Evolutionary conservation across 257 asterid species (phyloP).

Genomic region (Gentiana macrophylla): DNA sequence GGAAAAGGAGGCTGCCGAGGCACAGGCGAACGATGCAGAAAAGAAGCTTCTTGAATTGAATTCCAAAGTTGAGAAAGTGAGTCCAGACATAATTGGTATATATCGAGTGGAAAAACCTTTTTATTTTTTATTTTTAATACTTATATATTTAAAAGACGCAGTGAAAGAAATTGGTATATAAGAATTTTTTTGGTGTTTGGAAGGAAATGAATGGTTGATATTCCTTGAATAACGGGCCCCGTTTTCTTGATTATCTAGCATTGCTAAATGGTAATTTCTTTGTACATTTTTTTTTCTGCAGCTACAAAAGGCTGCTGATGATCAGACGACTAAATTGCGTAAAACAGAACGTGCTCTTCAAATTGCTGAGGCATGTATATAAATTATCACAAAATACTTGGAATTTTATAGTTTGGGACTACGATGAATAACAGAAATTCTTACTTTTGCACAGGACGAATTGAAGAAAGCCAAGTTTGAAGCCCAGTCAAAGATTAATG

Average conservation of each 20-base stretch:
- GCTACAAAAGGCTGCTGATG: slow-evolving; percentile 53
- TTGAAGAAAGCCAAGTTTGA: slow-evolving; percentile 69
- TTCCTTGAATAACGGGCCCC: no score
- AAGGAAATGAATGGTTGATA: no score
- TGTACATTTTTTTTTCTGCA: slow-evolving; percentile 23
- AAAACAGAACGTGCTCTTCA: slow-evolving; percentile 93
- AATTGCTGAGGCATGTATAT: slow-evolving; percentile 64
- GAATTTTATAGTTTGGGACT: slow-evolving; percentile 1
- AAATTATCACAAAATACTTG: slow-evolving; percentile 4
- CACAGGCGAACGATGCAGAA: slow-evolving; percentile 47
- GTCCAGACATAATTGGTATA: slow-evolving; percentile 6
- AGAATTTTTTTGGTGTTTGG: no score
- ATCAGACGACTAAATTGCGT: slow-evolving; percentile 62
- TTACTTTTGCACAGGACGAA: slow-evolving; percentile 57
- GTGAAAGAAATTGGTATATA: no score
- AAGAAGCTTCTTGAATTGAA: slow-evolving; percentile 41
- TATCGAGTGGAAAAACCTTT: no score
- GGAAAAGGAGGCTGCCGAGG: slow-evolving; percentile 46
- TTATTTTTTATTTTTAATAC: no score
- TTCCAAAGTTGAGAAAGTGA: slow-evolving; percentile 48
- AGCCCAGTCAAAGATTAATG: slow-evolving; percentile 52
- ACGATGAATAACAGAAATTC: slow-evolving; percentile 2
- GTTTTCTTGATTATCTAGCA: no score
- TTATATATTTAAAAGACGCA: no score
- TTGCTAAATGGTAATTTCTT: no score